Base-by-base conservation (phyloP, 2,329 filamentous ascomycete genomes). In the Alternaria sp. region DNA sequence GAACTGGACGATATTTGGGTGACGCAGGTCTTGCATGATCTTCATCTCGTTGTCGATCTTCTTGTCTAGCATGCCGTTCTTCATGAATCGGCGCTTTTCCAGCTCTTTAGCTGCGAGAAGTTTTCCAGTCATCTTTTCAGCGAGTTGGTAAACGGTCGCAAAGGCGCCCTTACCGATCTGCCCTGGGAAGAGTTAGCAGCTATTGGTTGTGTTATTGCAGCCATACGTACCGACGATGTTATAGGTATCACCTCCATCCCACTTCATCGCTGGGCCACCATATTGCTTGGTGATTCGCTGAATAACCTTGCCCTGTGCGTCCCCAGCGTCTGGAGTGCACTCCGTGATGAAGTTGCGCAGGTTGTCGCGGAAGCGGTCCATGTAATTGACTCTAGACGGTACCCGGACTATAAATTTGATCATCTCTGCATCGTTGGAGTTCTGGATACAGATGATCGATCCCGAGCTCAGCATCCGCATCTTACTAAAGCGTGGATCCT, bases 21-120 rank as follows among this genome's bases (percentile, higher is more conserved):
- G 96, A 57, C 90, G 85, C 55, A 98, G 87, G 57, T 85, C 87
- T 73, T 91, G 89, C 93, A 99, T 98, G 72, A 99, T 98, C 68
- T 89, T 91, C 90, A 99, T 95, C 81, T 99, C 96, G 72, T 96
- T 97, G 76, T 97, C 93, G 13, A 98, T 91, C 79, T 96, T 97
- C 69, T 93, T 90, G 73, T 97, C 93, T 21, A 97, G 81, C 19
- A 94, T 85, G 3, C 93, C 94, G 71, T 97, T 96, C 82, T 97
- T 97, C 84, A 97, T 92, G 76, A 97, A 97, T 17, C 90, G 89
- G 56, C 92, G 89, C 82, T 97, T 98, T 79, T 97, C 93, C 5
- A 99, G 87, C 79, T 98, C 93, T 78, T 99, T 99, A 13, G 93
- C 94, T 5, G 96, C 96, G 73, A 91, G 96, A 0, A 95, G 88